These are phyloP conservation scores for Zopfia rhizophila DNA, from an alignment of 2,329 filamentous ascomycete species.

Conservation along the genomic window DNA sequence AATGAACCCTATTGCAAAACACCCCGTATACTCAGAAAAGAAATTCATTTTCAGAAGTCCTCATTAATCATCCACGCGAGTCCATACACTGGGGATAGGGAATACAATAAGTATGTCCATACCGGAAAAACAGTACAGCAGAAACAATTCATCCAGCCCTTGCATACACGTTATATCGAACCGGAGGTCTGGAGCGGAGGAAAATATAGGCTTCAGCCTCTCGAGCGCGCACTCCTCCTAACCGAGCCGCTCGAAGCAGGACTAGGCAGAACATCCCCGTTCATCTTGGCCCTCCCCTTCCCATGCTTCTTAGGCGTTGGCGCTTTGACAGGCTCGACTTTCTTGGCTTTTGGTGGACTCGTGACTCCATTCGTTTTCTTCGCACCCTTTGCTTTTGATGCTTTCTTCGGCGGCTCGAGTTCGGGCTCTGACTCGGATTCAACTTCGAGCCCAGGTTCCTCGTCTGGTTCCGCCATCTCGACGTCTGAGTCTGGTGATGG, in stretches of 20 bases:
- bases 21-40: too few species aligned
- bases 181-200: too few species aligned
- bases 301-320: conserved; percentile 28
- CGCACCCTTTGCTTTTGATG: conserved; percentile 14
- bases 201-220: too few species aligned
- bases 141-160: too few species aligned
- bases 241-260: neutral
- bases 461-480: conserved; percentile 39
- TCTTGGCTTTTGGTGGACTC: conserved; percentile 25
- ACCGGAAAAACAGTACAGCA: too few species aligned
- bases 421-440: conserved; percentile 25
- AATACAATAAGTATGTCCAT: too few species aligned
- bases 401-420: conserved; percentile 26
- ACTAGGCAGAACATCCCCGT: conserved; percentile 22
- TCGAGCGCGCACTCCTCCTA: conserved; percentile 9
- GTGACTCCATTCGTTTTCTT: conserved; percentile 29
- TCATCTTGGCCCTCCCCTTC: conserved; percentile 26
- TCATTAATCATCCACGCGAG: too few species aligned
- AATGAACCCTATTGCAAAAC: too few species aligned
- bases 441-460: conserved; percentile 12
- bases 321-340: conserved; percentile 18
- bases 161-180: too few species aligned
- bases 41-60: too few species aligned
- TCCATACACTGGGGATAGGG: too few species aligned
- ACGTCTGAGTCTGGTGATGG: conserved; percentile 38